Conservation (phyloP, 306 rosid species). For the Pachyrhizus erosus region DNA sequence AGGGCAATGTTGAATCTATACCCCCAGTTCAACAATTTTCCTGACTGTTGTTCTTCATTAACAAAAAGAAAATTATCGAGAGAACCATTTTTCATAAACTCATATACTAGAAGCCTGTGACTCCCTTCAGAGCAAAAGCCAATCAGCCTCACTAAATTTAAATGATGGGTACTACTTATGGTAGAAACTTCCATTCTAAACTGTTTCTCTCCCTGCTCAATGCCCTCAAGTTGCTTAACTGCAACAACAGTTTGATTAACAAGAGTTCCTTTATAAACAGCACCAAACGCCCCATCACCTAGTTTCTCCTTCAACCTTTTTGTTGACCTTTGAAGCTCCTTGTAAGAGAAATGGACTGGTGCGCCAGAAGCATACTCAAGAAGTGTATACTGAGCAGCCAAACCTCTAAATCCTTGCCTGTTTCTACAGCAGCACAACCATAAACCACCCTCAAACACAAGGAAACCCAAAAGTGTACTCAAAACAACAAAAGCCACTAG, state of each 20-base stretch:
- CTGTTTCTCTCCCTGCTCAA: slow-evolving; percentile 85
- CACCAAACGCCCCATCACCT: slow-evolving; percentile 87
- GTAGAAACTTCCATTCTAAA: slow-evolving; percentile 88
- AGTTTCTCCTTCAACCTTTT: slow-evolving; percentile 81
- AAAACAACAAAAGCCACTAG: slow-evolving; percentile 51
- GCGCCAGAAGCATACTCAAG: slow-evolving; percentile 98
- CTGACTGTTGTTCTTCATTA: slow-evolving; percentile 55
- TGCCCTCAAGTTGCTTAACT: slow-evolving; percentile 86
- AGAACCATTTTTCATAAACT: slow-evolving; percentile 87
- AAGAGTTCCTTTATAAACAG: slow-evolving; percentile 75
- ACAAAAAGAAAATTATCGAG: slow-evolving; percentile 68
- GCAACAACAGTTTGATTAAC: slow-evolving; percentile 74
- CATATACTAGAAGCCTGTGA: slow-evolving; percentile 78
- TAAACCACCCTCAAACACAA: slow-evolving; percentile 64
- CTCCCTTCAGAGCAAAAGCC: slow-evolving; percentile 91
- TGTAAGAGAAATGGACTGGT: slow-evolving; percentile 72
- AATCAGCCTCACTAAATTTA: slow-evolving; percentile 79
- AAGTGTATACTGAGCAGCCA: slow-evolving; percentile 70
- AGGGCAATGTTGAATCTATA: slow-evolving; percentile 68
- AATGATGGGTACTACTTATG: slow-evolving; percentile 83
- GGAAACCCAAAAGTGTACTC: slow-evolving; percentile 55
- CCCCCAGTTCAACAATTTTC: slow-evolving; percentile 72
- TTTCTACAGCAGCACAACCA: slow-evolving; percentile 83
- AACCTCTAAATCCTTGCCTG: slow-evolving; percentile 50
- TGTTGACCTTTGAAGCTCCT: slow-evolving; percentile 72